Conservation (phyloP, 129 eudicot species). For the Helichrysum umbraculigerum region DNA sequence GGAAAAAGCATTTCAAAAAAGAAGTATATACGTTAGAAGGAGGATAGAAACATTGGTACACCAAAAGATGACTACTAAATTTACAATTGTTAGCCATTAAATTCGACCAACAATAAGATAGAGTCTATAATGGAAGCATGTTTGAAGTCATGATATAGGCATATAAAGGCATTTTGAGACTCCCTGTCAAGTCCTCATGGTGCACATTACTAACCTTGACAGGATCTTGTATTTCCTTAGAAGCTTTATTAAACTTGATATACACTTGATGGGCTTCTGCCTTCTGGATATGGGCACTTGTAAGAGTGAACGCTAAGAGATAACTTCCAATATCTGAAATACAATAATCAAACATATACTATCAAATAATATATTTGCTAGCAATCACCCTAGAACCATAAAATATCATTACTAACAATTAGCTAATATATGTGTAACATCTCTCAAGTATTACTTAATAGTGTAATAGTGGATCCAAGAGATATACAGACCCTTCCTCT, state of each 20-base stretch:
- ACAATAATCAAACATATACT: background rate
- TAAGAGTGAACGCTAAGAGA: conserved; percentile 98
- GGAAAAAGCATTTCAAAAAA: background rate
- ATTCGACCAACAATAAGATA: background rate
- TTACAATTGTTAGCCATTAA: conserved; percentile 8
- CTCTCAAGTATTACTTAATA: too few relatives aligned
- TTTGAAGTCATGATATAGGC: background rate
- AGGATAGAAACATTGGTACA: background rate
- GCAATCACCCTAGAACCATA: too few relatives aligned
- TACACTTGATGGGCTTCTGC: conserved; percentile 68
- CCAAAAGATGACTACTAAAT: background rate
- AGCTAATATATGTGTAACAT: too few relatives aligned
- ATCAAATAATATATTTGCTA: too few relatives aligned
- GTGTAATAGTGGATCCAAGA: too few relatives aligned
- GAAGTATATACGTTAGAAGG: background rate
- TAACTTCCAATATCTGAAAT: conserved; percentile 88
- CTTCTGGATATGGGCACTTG: conserved; percentile 97
- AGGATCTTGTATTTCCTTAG: conserved; percentile 92
- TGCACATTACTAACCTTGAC: conserved; percentile 58
- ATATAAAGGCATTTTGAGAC: background rate
- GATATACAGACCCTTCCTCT: too few relatives aligned
- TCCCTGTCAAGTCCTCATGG: background rate
- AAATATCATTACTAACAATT: too few relatives aligned
- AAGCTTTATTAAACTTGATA: conserved; percentile 84
- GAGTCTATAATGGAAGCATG: background rate